A percentile compares a stretch with the other conserved stretches of the same genome.
These are phyloP conservation scores for Angophora floribunda DNA, from an alignment of 345 rosid species.

Conservation along the genomic window DNA sequence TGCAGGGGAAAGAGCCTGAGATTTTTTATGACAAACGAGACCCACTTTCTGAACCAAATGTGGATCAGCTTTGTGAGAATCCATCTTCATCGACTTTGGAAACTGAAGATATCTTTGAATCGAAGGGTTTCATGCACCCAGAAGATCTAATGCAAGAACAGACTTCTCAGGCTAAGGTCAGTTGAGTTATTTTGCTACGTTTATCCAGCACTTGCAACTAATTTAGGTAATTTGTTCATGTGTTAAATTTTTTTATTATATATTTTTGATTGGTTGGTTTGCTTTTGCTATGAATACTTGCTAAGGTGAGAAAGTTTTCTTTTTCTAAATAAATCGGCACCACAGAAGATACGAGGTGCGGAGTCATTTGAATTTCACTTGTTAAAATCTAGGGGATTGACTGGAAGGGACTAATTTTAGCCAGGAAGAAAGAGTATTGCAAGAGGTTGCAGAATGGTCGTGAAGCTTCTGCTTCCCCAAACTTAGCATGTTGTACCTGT, in stretches of 20 bases:
- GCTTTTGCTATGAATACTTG: background rate
- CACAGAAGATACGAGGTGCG: background rate
- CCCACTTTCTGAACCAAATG: slow-evolving; percentile 4
- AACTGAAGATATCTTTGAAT: slow-evolving; percentile 9
- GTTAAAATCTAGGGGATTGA: background rate
- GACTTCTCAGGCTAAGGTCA: slow-evolving; percentile 43
- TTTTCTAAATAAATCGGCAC: background rate
- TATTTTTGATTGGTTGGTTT: background rate
- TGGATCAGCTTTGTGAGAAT: slow-evolving; percentile 6
- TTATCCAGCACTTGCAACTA: background rate
- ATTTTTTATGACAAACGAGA: slow-evolving; percentile 8
- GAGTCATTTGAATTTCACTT: background rate
- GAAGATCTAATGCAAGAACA: slow-evolving; percentile 19
- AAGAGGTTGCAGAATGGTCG: background rate
- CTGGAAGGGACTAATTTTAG: background rate
- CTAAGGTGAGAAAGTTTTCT: background rate
- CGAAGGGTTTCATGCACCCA: slow-evolving; percentile 9
- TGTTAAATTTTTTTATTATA: background rate
- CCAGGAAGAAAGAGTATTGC: background rate
- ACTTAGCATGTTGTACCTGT: background rate
- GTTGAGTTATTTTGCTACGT: background rate
- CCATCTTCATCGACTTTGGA: slow-evolving; percentile 10
- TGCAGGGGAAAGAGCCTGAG: slow-evolving; percentile 9
- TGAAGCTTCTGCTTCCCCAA: background rate
- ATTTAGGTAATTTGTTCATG: background rate